These are phyloP conservation scores for Botrytis pseudocinerea DNA, from an alignment of 2,329 filamentous ascomycete genomes.

Conservation along the genomic window DNA sequence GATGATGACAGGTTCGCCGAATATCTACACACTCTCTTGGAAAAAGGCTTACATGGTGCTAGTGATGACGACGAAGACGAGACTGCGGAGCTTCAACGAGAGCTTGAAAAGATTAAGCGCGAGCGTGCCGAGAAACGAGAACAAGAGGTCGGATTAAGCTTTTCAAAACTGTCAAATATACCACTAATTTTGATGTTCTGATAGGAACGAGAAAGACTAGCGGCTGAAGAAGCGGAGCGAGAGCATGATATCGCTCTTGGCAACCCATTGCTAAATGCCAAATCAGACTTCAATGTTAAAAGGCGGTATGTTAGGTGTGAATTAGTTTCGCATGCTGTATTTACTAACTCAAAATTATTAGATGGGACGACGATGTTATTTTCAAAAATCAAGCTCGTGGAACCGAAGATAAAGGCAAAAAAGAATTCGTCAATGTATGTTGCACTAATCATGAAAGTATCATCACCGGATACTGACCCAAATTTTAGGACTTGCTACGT, in stretches of 20 bases:
- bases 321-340: conserved; percentile 6
- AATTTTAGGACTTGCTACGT: conserved; percentile 71
- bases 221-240: conserved; percentile 76
- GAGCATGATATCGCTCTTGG: conserved; percentile 88
- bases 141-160: conserved; percentile 54
- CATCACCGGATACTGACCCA: conserved; percentile 25
- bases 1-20: conserved; percentile 56
- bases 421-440: conserved; percentile 94
- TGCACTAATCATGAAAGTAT: conserved; percentile 22
- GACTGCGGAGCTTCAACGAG: conserved; percentile 84
- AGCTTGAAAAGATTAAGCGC: conserved; percentile 89
- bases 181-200: conserved; percentile 24
- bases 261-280: conserved; percentile 83
- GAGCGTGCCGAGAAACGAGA: conserved; percentile 78
- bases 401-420: conserved; percentile 87
- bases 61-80: conserved; percentile 77
- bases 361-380: conserved; percentile 98
- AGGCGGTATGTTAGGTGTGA: conserved; percentile 47
- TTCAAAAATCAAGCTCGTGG: conserved; percentile 98
- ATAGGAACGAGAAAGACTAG: conserved; percentile 76
- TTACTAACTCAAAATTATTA: conserved; percentile 27
- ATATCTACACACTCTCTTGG: neutral
- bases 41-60: conserved; percentile 40
- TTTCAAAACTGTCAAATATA: neutral
- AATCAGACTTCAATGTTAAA: conserved; percentile 86